A percentile compares a stretch with the other conserved stretches of the same genome.
Evolutionary conservation across 192 early-diverging fungal species (phyloP).

Genomic region (Coemansia sp.): DNA sequence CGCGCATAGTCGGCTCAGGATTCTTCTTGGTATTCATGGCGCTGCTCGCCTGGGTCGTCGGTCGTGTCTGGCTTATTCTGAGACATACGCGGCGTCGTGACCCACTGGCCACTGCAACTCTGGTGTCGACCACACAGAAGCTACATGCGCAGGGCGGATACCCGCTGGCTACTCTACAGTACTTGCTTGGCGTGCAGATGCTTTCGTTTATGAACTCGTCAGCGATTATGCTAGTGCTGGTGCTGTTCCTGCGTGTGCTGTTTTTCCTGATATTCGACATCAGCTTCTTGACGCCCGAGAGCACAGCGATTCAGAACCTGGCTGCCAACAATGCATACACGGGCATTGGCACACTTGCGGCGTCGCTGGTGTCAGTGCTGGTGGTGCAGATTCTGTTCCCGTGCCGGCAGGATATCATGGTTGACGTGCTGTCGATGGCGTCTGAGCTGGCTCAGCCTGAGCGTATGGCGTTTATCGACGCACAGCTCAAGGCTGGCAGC

Average conservation of each 20-base stretch:
- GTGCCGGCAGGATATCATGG: conserved; percentile 12
- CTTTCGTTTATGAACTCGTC: conserved; percentile 31
- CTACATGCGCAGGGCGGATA: conserved; percentile 17
- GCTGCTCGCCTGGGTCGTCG: conserved; percentile 19
- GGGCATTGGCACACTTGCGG: conserved; percentile 35
- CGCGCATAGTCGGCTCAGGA: conserved; percentile 23
- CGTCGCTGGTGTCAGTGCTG: conserved; percentile 25
- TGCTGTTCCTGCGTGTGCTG: conserved; percentile 28
- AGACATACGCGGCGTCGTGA: conserved; percentile 22
- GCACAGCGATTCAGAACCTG: conserved; percentile 6
- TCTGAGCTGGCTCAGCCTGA: conserved; percentile 18
- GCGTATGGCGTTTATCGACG: conserved; percentile 33
- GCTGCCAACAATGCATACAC: conserved; percentile 32
- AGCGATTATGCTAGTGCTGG: conserved; percentile 11
- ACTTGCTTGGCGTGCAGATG: conserved; percentile 36
- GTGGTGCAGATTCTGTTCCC: conserved; percentile 38
- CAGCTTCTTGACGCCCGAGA: conserved; percentile 37
- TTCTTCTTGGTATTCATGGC: conserved; percentile 21
- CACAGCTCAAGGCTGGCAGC: conserved; percentile 10
- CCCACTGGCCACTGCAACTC: conserved; percentile 23
- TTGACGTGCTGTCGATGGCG: conserved; percentile 21
- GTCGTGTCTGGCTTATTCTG: conserved; percentile 18
- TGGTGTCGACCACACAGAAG: conserved; percentile 22
- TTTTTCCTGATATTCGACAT: conserved; percentile 46
- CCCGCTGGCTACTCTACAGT: conserved; percentile 24